Evolutionary conservation across 495 filamentous ascomycete species (phyloP), one percentile per base, ranked within the genome.

Genomic region (Letharia columbiana): DNA sequence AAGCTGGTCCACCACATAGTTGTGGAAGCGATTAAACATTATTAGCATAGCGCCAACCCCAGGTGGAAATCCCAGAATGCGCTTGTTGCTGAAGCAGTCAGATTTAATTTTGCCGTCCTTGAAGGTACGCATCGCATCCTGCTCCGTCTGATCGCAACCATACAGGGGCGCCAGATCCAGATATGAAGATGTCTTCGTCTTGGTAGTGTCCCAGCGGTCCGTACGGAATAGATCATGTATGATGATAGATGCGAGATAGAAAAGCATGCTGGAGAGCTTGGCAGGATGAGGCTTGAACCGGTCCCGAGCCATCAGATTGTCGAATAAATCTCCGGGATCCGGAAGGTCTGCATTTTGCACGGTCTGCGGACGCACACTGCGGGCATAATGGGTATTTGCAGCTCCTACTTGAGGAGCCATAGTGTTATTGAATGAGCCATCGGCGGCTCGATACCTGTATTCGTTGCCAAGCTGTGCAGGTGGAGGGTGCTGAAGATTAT

Each of bases 181-280:
- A 70, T 93, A 96, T 1, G 89, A 92, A 1, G 90, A 94, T 0
- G 90, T 92, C 71, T 86, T 80, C 35, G 86, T 89, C 60, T 82
- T 86, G 62, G 77, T 82, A 39, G 70, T 73, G 70, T 89, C 81
- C 0, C 69, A 66, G 23, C 81, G 83, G 68, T 86, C 80, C 0
- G 86, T 89, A 65, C 85, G 79, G 74, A 89, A 89, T 18, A 85
- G 73, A 70, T 89, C 86, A 69, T 96, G 92, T 71, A 94, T 96
- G 67, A 96, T 92, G 64, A 96, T 90, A 20, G 86, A 89, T 10
- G 91, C 92, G 73, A 92, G 84, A 69, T 97, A 92, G 81, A 92
- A 97, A 17, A 97, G 77, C 64, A 96, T 82, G 71, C 89, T 93
- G 1, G 91, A 96, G 28, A 96, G 87, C 68, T 89, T 89, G 71